Evolutionary conservation across 148 eudicot genomes (phyloP).

Genomic region (Vaccinium corymbosum): DNA sequence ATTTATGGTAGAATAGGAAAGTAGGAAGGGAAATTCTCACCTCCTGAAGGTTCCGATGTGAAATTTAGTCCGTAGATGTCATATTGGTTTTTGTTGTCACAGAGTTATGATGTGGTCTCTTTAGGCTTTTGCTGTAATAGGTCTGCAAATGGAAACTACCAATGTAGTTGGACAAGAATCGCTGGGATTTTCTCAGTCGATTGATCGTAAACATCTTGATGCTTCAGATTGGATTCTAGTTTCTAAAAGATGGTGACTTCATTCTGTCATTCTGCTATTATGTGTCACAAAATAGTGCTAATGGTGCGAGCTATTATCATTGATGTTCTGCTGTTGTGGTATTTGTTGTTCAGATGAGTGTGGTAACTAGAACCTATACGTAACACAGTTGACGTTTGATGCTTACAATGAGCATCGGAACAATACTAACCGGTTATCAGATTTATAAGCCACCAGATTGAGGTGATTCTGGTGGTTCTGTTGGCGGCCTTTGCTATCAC

Average conservation of each 20-base stretch:
- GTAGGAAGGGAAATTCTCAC: conserved; percentile 19
- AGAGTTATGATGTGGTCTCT: conserved; percentile 13
- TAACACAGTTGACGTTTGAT: not conserved
- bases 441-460: too few relatives aligned
- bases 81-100: conserved; percentile 22
- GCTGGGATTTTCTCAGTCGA: conserved; percentile 5
- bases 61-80: conserved; percentile 27
- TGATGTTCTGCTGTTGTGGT: not conserved
- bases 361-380: not conserved
- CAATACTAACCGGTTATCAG: not conserved
- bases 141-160: conserved; percentile 6
- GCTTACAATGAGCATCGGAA: not conserved
- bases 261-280: not conserved
- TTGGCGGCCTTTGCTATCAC: too few relatives aligned
- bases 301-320: not conserved
- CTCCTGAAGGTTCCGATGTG: conserved; percentile 18
- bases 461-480: too few relatives aligned
- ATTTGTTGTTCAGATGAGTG: not conserved
- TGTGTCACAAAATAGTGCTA: not conserved
- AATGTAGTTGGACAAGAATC: conserved; percentile 3
- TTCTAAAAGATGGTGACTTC: too few relatives aligned
- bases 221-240: conserved; percentile 17
- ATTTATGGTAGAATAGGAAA: conserved; percentile 14
- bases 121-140: not conserved
- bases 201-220: conserved; percentile 1